Percentiles rank a stretch among this genome's conserved stretches.
phyloP scores from a whole-genome alignment of 495 filamentous ascomycete species.

The Acidomyces sp. region DNA sequence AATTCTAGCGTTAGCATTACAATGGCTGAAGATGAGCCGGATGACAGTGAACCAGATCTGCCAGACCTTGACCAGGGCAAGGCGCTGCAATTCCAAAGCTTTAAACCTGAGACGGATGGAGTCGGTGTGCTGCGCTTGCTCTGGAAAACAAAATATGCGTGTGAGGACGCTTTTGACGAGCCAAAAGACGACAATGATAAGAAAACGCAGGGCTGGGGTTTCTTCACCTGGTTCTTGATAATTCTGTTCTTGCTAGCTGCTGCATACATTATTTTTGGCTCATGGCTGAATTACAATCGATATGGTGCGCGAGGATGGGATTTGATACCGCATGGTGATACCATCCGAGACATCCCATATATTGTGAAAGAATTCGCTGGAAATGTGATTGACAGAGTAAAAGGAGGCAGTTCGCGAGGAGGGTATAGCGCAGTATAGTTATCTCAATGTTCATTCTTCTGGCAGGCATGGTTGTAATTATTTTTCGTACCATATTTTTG shows the following conservation, averaged over 20 bases:
- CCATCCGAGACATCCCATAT: slow-evolving; percentile 84
- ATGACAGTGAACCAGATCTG: slow-evolving; percentile 24
- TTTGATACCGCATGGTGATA: slow-evolving; percentile 82
- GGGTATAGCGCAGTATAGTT: slow-evolving; percentile 91
- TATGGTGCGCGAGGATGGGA: slow-evolving; percentile 94
- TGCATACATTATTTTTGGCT: slow-evolving; percentile 92
- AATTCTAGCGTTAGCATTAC: slow-evolving; percentile 16
- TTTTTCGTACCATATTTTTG: no score
- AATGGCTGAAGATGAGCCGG: slow-evolving; percentile 29
- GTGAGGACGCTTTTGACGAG: slow-evolving; percentile 35
- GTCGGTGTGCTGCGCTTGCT: slow-evolving; percentile 51
- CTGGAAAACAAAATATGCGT: slow-evolving; percentile 80
- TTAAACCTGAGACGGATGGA: slow-evolving; percentile 37
- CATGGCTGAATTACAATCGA: slow-evolving; percentile 97
- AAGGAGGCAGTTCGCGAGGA: slow-evolving; percentile 66
- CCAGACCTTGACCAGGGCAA: slow-evolving; percentile 32
- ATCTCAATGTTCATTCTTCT: no score
- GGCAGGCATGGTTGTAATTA: no score
- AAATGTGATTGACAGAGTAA: slow-evolving; percentile 65
- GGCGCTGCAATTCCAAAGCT: slow-evolving; percentile 61
- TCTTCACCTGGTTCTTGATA: slow-evolving; percentile 95
- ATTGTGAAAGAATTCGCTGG: slow-evolving; percentile 77
- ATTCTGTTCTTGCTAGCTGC: slow-evolving; percentile 76
- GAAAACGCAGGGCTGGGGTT: slow-evolving; percentile 56
- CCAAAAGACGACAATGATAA: slow-evolving; percentile 30